phyloP scores from a whole-genome alignment of 345 rosid genomes.

The Rhodamnia rubescens region DNA sequence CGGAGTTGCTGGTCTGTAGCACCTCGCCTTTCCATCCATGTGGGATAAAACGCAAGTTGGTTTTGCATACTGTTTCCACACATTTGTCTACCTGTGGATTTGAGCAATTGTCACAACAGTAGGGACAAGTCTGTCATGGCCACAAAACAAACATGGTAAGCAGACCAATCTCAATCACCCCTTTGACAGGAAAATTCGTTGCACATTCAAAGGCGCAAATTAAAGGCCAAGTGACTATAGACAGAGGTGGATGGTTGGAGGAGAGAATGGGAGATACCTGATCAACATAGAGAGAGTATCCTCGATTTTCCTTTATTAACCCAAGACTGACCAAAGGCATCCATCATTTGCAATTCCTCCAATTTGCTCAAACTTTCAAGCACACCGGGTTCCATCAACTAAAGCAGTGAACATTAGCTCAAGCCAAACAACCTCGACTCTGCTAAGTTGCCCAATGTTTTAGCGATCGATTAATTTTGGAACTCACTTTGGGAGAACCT shows the following conservation, averaged over 20 bases:
- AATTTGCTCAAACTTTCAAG: not conserved
- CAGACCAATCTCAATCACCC: not conserved
- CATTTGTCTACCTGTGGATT: not conserved
- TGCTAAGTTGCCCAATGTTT: not conserved
- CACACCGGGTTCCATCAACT: not conserved
- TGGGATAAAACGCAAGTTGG: not conserved
- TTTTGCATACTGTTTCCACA: not conserved
- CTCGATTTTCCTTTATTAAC: not conserved
- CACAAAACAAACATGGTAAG: not conserved
- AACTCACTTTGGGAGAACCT: not conserved
- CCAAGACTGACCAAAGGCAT: not conserved
- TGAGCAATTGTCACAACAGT: not conserved
- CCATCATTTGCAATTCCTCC: not conserved
- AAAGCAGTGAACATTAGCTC: not conserved
- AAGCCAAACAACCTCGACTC: not conserved
- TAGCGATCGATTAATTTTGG: not conserved
- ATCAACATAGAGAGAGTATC: not conserved
- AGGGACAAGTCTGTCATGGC: not conserved
- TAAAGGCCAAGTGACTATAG: not conserved
- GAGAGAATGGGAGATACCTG: not conserved
- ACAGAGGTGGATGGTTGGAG: not conserved
- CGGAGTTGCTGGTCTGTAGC: not conserved
- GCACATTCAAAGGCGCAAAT: not conserved
- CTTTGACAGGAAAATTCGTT: not conserved
- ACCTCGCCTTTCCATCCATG: not conserved